These are phyloP conservation scores for Clonostachys solani DNA, from an alignment of 2,329 filamentous ascomycete species.

Conservation along the genomic window DNA sequence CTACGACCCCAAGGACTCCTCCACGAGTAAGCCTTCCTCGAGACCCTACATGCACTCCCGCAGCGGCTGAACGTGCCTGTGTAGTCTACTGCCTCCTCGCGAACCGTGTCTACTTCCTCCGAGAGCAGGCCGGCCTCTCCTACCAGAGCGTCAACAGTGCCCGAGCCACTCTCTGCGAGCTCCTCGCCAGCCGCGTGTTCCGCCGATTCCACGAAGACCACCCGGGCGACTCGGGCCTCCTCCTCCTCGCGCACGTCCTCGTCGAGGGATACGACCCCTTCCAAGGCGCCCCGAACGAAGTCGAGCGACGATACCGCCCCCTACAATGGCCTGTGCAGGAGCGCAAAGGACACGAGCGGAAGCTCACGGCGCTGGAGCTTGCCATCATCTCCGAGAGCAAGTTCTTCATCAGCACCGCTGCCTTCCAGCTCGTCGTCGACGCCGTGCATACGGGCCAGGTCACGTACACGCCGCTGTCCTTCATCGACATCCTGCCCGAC, in stretches of 20 bases:
- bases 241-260: slow-evolving; percentile 63
- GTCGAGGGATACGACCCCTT: slow-evolving; percentile 71
- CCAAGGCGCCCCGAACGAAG: slow-evolving; percentile 59
- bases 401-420: slow-evolving; percentile 58
- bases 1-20: slow-evolving; percentile 58
- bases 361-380: slow-evolving; percentile 65
- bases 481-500: slow-evolving; percentile 70
- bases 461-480: slow-evolving; percentile 66
- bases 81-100: slow-evolving; percentile 67
- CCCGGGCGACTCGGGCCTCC: slow-evolving; percentile 55
- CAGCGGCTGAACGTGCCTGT: not conserved
- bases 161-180: slow-evolving; percentile 63
- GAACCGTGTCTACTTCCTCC: slow-evolving; percentile 65
- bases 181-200: slow-evolving; percentile 62
- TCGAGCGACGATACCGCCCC: slow-evolving; percentile 42
- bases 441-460: slow-evolving; percentile 66
- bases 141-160: slow-evolving; percentile 68
- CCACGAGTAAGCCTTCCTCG: slow-evolving; percentile 34
- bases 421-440: slow-evolving; percentile 66
- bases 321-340: slow-evolving; percentile 32
- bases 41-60: not conserved
- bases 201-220: slow-evolving; percentile 66
- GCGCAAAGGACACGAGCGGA: slow-evolving; percentile 38
- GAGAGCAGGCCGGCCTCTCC: slow-evolving; percentile 60
- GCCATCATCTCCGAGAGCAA: slow-evolving; percentile 71